These are phyloP conservation scores for Cladophialophora chaetospira DNA, from an alignment of 2,329 filamentous ascomycete genomes.

Conservation along the genomic window DNA sequence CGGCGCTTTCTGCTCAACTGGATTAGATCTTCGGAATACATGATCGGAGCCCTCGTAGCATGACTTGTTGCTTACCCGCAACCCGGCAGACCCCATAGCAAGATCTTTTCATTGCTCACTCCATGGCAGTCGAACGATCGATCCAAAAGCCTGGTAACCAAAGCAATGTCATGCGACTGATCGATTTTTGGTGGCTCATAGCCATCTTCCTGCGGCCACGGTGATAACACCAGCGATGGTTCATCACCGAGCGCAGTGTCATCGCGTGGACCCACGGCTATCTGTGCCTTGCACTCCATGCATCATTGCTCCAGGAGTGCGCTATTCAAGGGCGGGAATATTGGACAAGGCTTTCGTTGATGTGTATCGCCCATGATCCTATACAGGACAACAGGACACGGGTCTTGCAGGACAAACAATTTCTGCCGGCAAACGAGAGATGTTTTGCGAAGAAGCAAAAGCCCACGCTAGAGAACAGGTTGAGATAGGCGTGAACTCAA, in stretches of 20 bases:
- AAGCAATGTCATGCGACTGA: slow-evolving; percentile 12
- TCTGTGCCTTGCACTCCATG: slow-evolving; percentile 16
- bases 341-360: neutral
- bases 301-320: slow-evolving; percentile 7
- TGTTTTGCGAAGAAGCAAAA: too few relatives aligned
- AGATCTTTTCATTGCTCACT: slow-evolving; percentile 9
- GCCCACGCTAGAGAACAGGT: too few relatives aligned
- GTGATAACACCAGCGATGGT: neutral
- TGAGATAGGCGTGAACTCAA: too few relatives aligned
- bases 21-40: too few relatives aligned
- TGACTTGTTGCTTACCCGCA: neutral
- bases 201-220: neutral
- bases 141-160: slow-evolving; percentile 12
- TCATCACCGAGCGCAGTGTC: neutral
- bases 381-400: too few relatives aligned
- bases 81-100: slow-evolving; percentile 18
- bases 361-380: too few relatives aligned
- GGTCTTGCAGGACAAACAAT: too few relatives aligned
- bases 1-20: slow-evolving; percentile 18
- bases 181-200: slow-evolving; percentile 7
- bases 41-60: too few relatives aligned
- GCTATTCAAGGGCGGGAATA: neutral
- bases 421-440: too few relatives aligned
- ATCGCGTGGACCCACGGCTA: neutral
- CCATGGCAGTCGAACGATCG: slow-evolving; percentile 11